Percentiles rank a stretch among this genome's conserved stretches.
phyloP scores from a whole-genome alignment of 1,284 basidiomycete species.

The Ceratobasidium sp. region DNA sequence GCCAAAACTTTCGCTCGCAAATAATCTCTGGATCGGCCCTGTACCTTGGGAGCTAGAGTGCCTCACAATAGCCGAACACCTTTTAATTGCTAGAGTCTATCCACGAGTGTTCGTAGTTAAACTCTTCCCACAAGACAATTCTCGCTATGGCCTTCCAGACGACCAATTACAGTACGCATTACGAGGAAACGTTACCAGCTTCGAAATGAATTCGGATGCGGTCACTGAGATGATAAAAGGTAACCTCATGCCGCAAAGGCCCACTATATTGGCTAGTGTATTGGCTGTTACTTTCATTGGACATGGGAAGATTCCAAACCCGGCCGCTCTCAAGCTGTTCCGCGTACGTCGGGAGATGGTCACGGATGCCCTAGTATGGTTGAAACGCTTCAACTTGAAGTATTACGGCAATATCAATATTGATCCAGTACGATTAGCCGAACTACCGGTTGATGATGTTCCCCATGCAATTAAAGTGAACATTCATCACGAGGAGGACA shows the following conservation, averaged over 20 bases:
- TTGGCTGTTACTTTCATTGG: constrained; percentile 56
- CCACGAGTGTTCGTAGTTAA: constrained; percentile 54
- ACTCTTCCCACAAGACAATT: constrained; percentile 50
- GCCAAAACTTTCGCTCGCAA: constrained; percentile 52
- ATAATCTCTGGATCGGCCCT: constrained; percentile 55
- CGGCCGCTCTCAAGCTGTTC: constrained; percentile 50
- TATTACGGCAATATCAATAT: constrained; percentile 28
- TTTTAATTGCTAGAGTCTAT: constrained; percentile 50
- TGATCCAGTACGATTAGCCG: background rate
- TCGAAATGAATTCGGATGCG: constrained; percentile 48
- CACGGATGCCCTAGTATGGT: constrained; percentile 45
- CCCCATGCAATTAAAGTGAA: constrained; percentile 20
- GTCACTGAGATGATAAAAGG: constrained; percentile 53
- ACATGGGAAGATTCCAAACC: constrained; percentile 49
- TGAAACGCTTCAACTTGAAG: constrained; percentile 11
- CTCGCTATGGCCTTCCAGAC: constrained; percentile 18
- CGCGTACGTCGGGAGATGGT: constrained; percentile 49
- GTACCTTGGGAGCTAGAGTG: constrained; percentile 49
- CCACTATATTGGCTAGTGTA: constrained; percentile 51
- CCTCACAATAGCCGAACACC: constrained; percentile 51
- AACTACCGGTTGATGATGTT: constrained; percentile 37
- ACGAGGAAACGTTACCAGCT: constrained; percentile 55
- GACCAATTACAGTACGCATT: constrained; percentile 50
- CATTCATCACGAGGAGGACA: background rate
- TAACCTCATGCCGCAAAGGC: constrained; percentile 52